Conservation (phyloP, 2,329 filamentous ascomycete species). For the Sporothrix euskadiensis region DNA sequence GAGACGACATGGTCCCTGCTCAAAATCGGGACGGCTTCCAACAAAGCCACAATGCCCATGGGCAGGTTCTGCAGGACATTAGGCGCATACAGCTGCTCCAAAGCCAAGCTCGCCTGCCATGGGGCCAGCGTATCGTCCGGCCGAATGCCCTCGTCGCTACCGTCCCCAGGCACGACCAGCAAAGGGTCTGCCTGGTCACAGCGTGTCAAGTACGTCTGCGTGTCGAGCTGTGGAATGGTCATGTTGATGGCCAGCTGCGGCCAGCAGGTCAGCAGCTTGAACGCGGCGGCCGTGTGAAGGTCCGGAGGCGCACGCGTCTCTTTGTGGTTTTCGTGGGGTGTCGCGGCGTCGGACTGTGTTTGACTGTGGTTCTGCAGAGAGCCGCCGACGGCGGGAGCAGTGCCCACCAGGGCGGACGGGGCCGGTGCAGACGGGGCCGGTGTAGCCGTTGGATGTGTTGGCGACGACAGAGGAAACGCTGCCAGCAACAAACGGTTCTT, state of each 20-base stretch:
- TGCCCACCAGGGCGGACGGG: too few relatives aligned
- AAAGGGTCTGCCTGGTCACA: slow-evolving; percentile 3
- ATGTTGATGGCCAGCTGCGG: slow-evolving; percentile 2
- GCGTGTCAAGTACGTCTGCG: not conserved
- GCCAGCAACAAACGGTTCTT: slow-evolving; percentile 7
- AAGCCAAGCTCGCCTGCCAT: not conserved
- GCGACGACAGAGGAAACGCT: not conserved
- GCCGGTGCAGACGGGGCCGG: not conserved
- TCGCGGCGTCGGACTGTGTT: not conserved
- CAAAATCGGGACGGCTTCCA: not conserved
- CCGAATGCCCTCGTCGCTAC: not conserved
- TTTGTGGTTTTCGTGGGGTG: not conserved
- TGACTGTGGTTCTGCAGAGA: not conserved
- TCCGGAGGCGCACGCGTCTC: not conserved
- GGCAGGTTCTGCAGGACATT: slow-evolving; percentile 8
- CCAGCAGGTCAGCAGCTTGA: slow-evolving; percentile 10
- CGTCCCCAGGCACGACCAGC: not conserved
- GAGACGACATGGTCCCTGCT: not conserved
- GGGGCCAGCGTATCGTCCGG: not conserved
- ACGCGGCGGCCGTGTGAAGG: slow-evolving; percentile 4
- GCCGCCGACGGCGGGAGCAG: not conserved
- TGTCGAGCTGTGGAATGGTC: not conserved
- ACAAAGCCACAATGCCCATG: not conserved
- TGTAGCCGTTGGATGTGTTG: too few relatives aligned
- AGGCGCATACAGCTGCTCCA: not conserved